phyloP scores from a whole-genome alignment of 2,329 filamentous ascomycete genomes.

The Alternaria novae-zelandiae region DNA sequence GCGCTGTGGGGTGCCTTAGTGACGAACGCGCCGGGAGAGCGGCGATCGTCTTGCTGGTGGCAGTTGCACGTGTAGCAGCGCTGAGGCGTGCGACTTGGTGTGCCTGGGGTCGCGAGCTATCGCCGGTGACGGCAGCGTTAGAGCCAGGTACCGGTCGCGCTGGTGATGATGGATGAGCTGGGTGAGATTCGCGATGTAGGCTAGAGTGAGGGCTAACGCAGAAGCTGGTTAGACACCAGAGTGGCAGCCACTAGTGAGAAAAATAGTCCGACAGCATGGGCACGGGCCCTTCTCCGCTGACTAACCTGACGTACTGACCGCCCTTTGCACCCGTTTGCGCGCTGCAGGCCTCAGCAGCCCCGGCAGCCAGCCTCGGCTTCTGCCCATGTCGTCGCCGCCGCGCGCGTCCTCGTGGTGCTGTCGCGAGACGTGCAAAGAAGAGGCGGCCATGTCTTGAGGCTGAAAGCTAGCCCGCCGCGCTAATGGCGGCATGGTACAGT shows the following conservation, averaged over 20 bases:
- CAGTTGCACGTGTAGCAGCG: slow-evolving; percentile 44
- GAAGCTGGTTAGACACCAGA: slow-evolving; percentile 45
- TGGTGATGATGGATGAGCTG: slow-evolving; percentile 29
- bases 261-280: slow-evolving; percentile 18
- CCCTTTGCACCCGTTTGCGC: slow-evolving; percentile 13
- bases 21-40: slow-evolving; percentile 24
- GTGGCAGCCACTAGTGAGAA: slow-evolving; percentile 28
- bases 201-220: slow-evolving; percentile 31
- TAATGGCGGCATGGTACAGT: slow-evolving; percentile 33
- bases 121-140: slow-evolving; percentile 31
- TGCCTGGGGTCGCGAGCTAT: slow-evolving; percentile 30
- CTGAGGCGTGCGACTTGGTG: slow-evolving; percentile 29
- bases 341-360: not conserved
- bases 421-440: slow-evolving; percentile 31
- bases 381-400: not conserved
- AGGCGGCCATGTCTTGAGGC: slow-evolving; percentile 36
- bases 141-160: slow-evolving; percentile 33
- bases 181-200: slow-evolving; percentile 47
- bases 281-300: slow-evolving; percentile 14
- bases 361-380: slow-evolving; percentile 5
- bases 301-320: slow-evolving; percentile 24
- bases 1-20: slow-evolving; percentile 16
- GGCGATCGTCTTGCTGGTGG: slow-evolving; percentile 29
- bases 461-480: slow-evolving; percentile 35
- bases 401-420: slow-evolving; percentile 14